These are phyloP conservation scores for Osmanthus fragrans DNA, from an alignment of 257 asterid genomes.

Conservation along the genomic window DNA sequence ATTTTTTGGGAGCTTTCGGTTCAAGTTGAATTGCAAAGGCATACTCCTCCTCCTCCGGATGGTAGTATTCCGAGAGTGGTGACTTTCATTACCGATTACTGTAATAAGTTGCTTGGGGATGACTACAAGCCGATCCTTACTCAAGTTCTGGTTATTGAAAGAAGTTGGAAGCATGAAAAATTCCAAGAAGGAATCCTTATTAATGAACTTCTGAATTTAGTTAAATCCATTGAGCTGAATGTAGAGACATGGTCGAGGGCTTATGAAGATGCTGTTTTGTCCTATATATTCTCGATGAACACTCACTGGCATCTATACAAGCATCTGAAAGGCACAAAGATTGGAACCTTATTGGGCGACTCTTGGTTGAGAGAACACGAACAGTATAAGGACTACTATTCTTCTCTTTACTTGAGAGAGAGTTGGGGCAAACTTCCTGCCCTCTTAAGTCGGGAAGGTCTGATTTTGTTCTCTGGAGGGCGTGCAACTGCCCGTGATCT, in stretches of 20 bases:
- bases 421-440: constrained; percentile 91
- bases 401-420: constrained; percentile 51
- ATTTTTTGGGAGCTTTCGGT: constrained; percentile 90
- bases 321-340: constrained; percentile 66
- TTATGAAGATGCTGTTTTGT: constrained; percentile 52
- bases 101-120: constrained; percentile 83
- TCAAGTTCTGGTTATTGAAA: constrained; percentile 77
- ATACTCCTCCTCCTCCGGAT: constrained; percentile 75
- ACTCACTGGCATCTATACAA: constrained; percentile 80
- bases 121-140: constrained; percentile 72
- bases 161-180: constrained; percentile 82
- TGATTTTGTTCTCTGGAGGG: constrained; percentile 82
- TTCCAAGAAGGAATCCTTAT: constrained; percentile 68
- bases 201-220: constrained; percentile 58
- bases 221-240: constrained; percentile 66
- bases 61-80: constrained; percentile 82
- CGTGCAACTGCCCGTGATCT: constrained; percentile 84
- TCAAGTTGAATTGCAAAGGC: constrained; percentile 88
- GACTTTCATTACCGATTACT: constrained; percentile 71
- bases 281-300: constrained; percentile 73
- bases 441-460: constrained; percentile 79
- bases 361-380: constrained; percentile 72
- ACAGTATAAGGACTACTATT: constrained; percentile 51
- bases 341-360: constrained; percentile 70
- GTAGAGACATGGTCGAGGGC: constrained; percentile 78